Conservation (phyloP, 208 protist species). For the Acanthamoeba triangularis region DNA sequence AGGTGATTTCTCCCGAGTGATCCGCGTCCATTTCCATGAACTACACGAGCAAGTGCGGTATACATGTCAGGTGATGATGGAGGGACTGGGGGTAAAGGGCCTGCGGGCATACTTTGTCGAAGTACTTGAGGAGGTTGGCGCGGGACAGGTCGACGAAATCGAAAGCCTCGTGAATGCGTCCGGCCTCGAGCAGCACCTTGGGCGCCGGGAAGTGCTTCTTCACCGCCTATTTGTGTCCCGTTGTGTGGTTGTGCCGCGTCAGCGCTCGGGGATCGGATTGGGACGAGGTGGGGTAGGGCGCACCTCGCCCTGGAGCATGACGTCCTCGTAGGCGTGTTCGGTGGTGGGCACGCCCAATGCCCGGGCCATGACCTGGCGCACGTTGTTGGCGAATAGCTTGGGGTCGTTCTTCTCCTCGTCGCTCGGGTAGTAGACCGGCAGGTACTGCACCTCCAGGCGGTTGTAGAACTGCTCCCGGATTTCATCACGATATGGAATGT, state of each 20-base stretch:
- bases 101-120: neutral
- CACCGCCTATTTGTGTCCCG: neutral
- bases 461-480: conserved; percentile 7
- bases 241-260: too few species aligned
- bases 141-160: conserved; percentile 2
- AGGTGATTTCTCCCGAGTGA: conserved; percentile 24
- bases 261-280: too few species aligned
- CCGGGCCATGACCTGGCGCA: neutral
- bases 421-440: conserved; percentile 32
- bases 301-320: conserved; percentile 9
- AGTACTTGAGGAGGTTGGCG: neutral
- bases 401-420: conserved; percentile 52
- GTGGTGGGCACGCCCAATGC: conserved; percentile 9
- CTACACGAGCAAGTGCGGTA: too few species aligned
- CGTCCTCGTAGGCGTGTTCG: conserved; percentile 36
- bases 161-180: neutral
- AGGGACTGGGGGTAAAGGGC: neutral
- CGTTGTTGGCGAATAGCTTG: conserved; percentile 31
- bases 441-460: conserved; percentile 19
- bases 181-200: neutral
- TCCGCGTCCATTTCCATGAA: conserved; percentile 14
- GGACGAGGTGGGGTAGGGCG: neutral
- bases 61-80: too few species aligned
- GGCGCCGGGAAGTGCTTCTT: neutral
- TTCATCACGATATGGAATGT: too few species aligned